These are phyloP conservation scores for Trichoderma breve DNA, from an alignment of 2,329 filamentous ascomycete species.

Conservation along the genomic window DNA sequence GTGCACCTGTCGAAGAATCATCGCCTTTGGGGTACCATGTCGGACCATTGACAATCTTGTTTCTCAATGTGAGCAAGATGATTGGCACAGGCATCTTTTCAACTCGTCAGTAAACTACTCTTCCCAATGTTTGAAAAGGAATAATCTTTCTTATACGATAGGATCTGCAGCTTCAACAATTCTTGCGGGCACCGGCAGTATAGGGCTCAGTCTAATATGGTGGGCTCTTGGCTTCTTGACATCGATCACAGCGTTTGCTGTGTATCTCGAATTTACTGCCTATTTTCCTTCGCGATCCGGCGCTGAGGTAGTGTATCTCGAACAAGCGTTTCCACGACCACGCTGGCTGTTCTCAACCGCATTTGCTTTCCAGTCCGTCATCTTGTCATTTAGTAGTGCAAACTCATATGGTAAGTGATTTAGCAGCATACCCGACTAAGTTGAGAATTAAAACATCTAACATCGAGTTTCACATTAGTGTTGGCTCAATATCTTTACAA, in stretches of 20 bases:
- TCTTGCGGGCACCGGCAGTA: constrained; percentile 57
- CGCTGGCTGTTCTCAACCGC: constrained; percentile 62
- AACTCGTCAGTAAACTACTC: constrained; percentile 49
- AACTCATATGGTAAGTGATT: constrained; percentile 53
- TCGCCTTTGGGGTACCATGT: constrained; percentile 62
- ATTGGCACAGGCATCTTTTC: constrained; percentile 64
- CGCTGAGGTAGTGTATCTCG: constrained; percentile 65
- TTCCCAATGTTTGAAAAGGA: neutral
- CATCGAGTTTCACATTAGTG: constrained; percentile 37
- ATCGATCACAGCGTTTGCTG: constrained; percentile 51
- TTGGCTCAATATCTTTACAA: constrained; percentile 62
- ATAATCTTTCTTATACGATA: neutral
- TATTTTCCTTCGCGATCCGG: constrained; percentile 67
- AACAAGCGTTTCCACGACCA: constrained; percentile 65
- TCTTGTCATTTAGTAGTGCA: constrained; percentile 64
- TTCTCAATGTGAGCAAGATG: constrained; percentile 62
- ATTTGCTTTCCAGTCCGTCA: constrained; percentile 62
- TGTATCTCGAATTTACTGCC: constrained; percentile 62
- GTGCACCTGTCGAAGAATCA: constrained; percentile 57
- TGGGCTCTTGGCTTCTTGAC: constrained; percentile 64
- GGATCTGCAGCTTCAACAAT: constrained; percentile 52
- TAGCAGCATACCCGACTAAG: no score
- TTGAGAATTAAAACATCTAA: neutral
- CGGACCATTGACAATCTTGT: constrained; percentile 54
- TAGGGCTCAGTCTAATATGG: constrained; percentile 61